phyloP scores from a whole-genome alignment of 768 basidiomycete species.

The Lyophyllum atratum region DNA sequence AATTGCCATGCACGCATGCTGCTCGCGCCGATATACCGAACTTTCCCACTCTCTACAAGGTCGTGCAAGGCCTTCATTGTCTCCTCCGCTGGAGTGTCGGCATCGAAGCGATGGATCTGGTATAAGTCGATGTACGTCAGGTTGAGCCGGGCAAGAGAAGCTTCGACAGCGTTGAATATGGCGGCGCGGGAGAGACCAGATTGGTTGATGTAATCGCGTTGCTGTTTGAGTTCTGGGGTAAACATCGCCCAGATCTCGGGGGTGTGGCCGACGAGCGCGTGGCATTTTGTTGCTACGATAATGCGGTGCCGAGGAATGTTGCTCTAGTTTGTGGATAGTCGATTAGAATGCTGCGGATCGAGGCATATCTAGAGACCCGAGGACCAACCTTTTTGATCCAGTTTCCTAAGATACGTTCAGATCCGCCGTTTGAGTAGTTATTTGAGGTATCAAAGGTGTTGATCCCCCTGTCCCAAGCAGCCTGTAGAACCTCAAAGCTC shows the following conservation, averaged over 20 bases:
- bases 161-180: conserved; percentile 34
- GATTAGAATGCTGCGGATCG: no score
- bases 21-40: conserved; percentile 50
- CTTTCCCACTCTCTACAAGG: conserved; percentile 40
- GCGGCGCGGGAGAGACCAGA: conserved; percentile 20
- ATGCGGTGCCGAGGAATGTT: conserved; percentile 15
- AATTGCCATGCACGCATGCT: conserved; percentile 49
- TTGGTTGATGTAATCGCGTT: conserved; percentile 20
- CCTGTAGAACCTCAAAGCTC: neutral
- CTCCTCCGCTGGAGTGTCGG: conserved; percentile 33
- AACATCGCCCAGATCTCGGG: neutral
- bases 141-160: conserved; percentile 28
- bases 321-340: no score
- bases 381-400: neutral
- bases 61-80: conserved; percentile 50
- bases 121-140: conserved; percentile 33
- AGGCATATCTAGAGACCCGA: no score
- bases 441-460: conserved; percentile 3
- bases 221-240: neutral
- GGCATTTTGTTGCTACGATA: conserved; percentile 15
- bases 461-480: neutral
- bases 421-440: conserved; percentile 8
- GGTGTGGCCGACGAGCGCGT: conserved; percentile 9
- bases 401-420: conserved; percentile 4
- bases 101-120: conserved; percentile 43